A percentile compares a stretch with the other conserved stretches of the same genome.
These are phyloP conservation scores for Rosa rugosa DNA, from an alignment of 306 rosid genomes.

Conservation along the genomic window DNA sequence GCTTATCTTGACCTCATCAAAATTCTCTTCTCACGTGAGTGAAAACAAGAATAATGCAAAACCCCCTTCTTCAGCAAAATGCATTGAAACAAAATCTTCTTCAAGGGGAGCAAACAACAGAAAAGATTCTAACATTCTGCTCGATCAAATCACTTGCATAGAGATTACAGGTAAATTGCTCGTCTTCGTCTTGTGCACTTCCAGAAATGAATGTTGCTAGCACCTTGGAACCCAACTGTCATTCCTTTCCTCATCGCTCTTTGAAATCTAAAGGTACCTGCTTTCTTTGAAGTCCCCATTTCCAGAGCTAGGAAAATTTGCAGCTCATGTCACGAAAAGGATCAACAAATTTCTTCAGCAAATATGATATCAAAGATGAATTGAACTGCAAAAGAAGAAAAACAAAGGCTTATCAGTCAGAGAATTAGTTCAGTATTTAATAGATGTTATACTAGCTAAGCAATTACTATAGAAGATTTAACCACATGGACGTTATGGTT, in stretches of 20 bases:
- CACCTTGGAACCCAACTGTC: not conserved
- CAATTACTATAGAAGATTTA: not conserved
- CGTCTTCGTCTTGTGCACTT: not conserved
- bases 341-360: slow-evolving; percentile 51
- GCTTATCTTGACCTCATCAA: not conserved
- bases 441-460: not conserved
- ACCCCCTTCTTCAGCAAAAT: no score
- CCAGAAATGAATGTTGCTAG: not conserved
- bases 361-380: slow-evolving; percentile 56
- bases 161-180: not conserved
- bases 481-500: not conserved
- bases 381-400: slow-evolving; percentile 46
- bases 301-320: slow-evolving; percentile 9
- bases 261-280: not conserved
- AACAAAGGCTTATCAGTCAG: not conserved
- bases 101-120: no score
- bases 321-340: slow-evolving; percentile 7
- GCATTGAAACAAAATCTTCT: no score
- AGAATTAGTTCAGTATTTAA: not conserved
- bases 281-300: slow-evolving; percentile 9
- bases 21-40: not conserved
- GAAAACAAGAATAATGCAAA: not conserved
- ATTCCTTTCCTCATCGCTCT: not conserved
- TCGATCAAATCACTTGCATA: not conserved
- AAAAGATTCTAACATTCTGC: not conserved